A percentile compares a stretch with the other conserved stretches of the same genome.
phyloP scores from a whole-genome alignment of 2,329 filamentous ascomycete genomes.

The Trichoderma aggressivum region DNA sequence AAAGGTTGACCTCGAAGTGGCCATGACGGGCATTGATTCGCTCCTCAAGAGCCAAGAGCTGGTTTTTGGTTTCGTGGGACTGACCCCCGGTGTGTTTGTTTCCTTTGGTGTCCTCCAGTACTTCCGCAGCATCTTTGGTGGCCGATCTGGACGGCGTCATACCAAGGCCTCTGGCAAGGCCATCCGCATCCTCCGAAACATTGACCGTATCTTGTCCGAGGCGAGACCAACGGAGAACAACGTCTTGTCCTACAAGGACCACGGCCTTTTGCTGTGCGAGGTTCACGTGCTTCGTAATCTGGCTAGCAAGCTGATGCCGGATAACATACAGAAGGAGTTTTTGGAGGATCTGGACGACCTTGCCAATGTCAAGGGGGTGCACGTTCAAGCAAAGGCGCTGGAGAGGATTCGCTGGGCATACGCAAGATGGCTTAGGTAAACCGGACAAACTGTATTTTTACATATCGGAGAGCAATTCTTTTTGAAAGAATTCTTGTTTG shows the following conservation, averaged over 20 bases:
- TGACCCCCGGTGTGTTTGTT: conserved; percentile 90
- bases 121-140: conserved; percentile 65
- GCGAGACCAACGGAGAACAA: conserved; percentile 68
- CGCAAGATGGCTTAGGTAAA: conserved; percentile 63
- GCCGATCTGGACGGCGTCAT: conserved; percentile 63
- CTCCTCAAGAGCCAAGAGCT: conserved; percentile 94
- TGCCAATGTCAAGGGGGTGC: conserved; percentile 75
- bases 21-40: conserved; percentile 91
- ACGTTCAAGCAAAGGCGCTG: conserved; percentile 73
- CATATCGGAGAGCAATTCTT: neutral
- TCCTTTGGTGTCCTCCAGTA: conserved; percentile 72
- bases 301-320: conserved; percentile 59
- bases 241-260: conserved; percentile 84
- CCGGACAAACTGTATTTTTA: neutral
- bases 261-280: conserved; percentile 85
- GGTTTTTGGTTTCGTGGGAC: conserved; percentile 93
- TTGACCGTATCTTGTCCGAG: conserved; percentile 74
- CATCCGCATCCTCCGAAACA: conserved; percentile 77
- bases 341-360: conserved; percentile 84
- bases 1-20: conserved; percentile 95
- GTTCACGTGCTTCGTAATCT: conserved; percentile 76
- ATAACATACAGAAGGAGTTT: conserved; percentile 77
- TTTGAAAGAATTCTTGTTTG: neutral
- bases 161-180: conserved; percentile 66
- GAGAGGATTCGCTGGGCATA: conserved; percentile 90